Evolutionary conservation across 2,329 filamentous ascomycete species (phyloP).

Genomic region (Aspergillus sp.): DNA sequence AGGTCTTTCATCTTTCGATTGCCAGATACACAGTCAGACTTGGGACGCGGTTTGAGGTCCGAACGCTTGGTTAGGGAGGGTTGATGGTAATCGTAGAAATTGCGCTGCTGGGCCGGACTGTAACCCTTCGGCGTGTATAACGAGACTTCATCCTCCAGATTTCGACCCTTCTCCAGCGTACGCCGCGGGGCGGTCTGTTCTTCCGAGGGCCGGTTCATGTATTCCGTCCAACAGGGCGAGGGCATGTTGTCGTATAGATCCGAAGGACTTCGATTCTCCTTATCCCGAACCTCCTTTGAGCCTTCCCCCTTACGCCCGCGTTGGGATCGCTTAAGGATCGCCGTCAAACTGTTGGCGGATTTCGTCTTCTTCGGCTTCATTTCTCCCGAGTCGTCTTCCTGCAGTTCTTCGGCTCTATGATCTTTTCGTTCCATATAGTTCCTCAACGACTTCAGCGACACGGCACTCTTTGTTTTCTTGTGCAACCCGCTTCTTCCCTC

Average conservation of each 20-base stretch:
- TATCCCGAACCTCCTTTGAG: slow-evolving; percentile 52
- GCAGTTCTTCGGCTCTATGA: slow-evolving; percentile 20
- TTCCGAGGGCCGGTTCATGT: slow-evolving; percentile 40
- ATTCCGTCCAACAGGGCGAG: slow-evolving; percentile 75
- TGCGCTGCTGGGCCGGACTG: slow-evolving; percentile 52
- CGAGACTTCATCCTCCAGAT: slow-evolving; percentile 46
- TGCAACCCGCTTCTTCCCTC: slow-evolving; percentile 32
- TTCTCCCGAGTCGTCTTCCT: slow-evolving; percentile 25
- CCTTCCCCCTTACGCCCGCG: slow-evolving; percentile 56
- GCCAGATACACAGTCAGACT: slow-evolving; percentile 40
- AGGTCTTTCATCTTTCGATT: slow-evolving; percentile 32
- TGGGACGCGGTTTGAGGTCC: slow-evolving; percentile 40
- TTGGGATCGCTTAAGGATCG: slow-evolving; percentile 63
- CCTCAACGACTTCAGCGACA: slow-evolving; percentile 43
- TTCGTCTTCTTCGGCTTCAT: slow-evolving; percentile 60
- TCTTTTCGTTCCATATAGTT: slow-evolving; percentile 40
- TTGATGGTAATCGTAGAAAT: slow-evolving; percentile 47
- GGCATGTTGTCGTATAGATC: slow-evolving; percentile 37
- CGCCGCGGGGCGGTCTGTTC: slow-evolving; percentile 29
- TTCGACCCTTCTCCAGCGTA: slow-evolving; percentile 36
- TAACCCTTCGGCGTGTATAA: slow-evolving; percentile 52
- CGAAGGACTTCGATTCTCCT: slow-evolving; percentile 68
- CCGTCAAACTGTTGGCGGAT: slow-evolving; percentile 72
- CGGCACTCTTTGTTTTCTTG: slow-evolving; percentile 47
- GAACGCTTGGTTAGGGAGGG: slow-evolving; percentile 33